Percentiles rank a stretch among this genome's conserved stretches.
Evolutionary conservation across 2,329 filamentous ascomycete species (phyloP).

Genomic region (Orbilia quercus): DNA sequence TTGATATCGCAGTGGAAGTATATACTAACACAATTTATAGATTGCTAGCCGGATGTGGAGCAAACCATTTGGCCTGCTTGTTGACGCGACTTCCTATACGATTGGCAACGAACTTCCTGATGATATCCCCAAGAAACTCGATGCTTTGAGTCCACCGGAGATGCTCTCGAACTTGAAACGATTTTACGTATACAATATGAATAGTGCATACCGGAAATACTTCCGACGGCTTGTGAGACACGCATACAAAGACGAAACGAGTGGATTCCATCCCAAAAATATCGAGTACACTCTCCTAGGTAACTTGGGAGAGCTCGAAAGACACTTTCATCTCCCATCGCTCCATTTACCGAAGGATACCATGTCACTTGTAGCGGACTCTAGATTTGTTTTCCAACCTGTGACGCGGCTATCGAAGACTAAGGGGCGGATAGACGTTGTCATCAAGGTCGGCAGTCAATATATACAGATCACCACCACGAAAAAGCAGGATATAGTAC

Average conservation of each 20-base stretch:
- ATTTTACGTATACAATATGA: conserved; percentile 79
- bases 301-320: conserved; percentile 74
- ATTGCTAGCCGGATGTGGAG: conserved; percentile 78
- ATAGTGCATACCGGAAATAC: conserved; percentile 75
- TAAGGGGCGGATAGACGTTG: conserved; percentile 76
- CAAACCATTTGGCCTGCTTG: conserved; percentile 74
- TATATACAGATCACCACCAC: conserved; percentile 77
- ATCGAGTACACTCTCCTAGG: conserved; percentile 75
- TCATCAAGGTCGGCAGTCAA: conserved; percentile 75
- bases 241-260: conserved; percentile 71
- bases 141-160: conserved; percentile 72
- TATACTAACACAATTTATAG: conserved; percentile 62
- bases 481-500: conserved; percentile 75
- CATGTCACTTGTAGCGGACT: conserved; percentile 75
- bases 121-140: conserved; percentile 72
- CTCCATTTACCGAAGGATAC: conserved; percentile 77
- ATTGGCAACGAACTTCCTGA: conserved; percentile 75
- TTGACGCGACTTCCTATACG: conserved; percentile 77
- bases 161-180: conserved; percentile 71
- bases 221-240: conserved; percentile 73
- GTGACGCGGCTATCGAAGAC: conserved; percentile 75
- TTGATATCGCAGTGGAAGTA: neutral
- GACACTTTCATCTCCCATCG: conserved; percentile 75
- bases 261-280: conserved; percentile 73
- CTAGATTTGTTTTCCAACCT: conserved; percentile 73